These are phyloP conservation scores for Fusarium austroafricanum DNA, from an alignment of 2,329 filamentous ascomycete species.

Conservation along the genomic window DNA sequence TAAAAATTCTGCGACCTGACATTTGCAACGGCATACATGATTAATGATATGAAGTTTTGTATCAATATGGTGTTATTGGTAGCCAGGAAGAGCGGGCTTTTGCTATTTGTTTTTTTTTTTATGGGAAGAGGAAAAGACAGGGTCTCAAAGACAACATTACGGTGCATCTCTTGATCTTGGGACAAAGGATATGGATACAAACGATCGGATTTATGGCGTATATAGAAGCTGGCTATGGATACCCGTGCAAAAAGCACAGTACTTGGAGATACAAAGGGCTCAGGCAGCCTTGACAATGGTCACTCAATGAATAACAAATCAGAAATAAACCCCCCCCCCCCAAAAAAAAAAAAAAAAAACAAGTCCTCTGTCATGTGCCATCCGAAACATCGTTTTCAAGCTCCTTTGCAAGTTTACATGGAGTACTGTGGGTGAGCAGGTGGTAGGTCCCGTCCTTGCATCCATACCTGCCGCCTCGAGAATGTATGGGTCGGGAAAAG, in stretches of 20 bases:
- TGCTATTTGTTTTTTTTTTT: neutral
- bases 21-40: conserved; percentile 24
- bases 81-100: conserved; percentile 14
- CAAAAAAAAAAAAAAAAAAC: neutral
- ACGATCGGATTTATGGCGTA: conserved; percentile 24
- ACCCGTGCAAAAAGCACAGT: conserved; percentile 38
- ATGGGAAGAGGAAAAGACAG: conserved; percentile 6
- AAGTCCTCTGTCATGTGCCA: neutral
- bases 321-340: neutral
- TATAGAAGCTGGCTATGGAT: conserved; percentile 40
- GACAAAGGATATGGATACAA: conserved; percentile 17
- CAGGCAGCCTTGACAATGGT: conserved; percentile 19
- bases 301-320: conserved; percentile 6
- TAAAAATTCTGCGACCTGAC: conserved; percentile 45
- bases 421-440: no score
- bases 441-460: neutral
- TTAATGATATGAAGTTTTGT: conserved; percentile 36
- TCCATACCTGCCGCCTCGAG: neutral
- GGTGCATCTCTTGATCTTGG: conserved; percentile 28
- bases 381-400: neutral
- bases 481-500: no score
- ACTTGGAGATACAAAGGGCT: conserved; percentile 14
- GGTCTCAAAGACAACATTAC: conserved; percentile 15
- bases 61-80: conserved; percentile 25
- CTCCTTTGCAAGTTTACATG: no score